Evolutionary conservation across 345 rosid species (phyloP), one percentile per base, ranked within the genome.

Genomic region (Aurinia saxatilis): DNA sequence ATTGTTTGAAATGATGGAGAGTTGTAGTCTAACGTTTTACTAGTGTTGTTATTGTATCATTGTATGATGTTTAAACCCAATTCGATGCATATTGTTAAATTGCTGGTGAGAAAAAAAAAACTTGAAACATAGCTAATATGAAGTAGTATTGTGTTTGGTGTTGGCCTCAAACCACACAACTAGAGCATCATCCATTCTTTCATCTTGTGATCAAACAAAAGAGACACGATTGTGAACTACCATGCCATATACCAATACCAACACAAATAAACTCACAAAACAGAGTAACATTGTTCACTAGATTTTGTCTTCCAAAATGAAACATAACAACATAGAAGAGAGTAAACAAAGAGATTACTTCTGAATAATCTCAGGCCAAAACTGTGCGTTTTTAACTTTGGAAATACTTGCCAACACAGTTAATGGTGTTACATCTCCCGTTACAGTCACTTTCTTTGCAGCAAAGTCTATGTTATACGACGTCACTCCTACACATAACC

Each of bases 361-460:
- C 12, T 33, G 53, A 63, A 36, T 51, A 21, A 60, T 65, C 66
- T 72, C 66, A 10, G 91, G 74, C 99, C 96, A 93, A 35, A 90
- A 78, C 54, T 90, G 95, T 5, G 97, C 97, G 57, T 59, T 90
- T 76, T 90, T 93, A 15, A 93, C 95, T 81, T 87, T 90, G 33
- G 97, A 90, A 14, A 93, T 79, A 60, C 87, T 90, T 1, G 83
- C 82, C 42, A 93, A 67, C 17, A 85, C 99, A 10, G 80, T 72
- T 16, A 72, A 79, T 4, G 99, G 96, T 10, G 88, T 87, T 38
- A 93, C 79, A 54, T 90, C 83, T 59, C 99, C 99, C 1, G 68
- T 80, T 5, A 93, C 57, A 14, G 99, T 93, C 66, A 93, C 99
- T 70, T 87, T 93, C 86, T 90, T 93, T 6, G 91, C 88, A 29